phyloP scores from a whole-genome alignment of 495 filamentous ascomycete species.

The Melanomma pulvis-pyrius region DNA sequence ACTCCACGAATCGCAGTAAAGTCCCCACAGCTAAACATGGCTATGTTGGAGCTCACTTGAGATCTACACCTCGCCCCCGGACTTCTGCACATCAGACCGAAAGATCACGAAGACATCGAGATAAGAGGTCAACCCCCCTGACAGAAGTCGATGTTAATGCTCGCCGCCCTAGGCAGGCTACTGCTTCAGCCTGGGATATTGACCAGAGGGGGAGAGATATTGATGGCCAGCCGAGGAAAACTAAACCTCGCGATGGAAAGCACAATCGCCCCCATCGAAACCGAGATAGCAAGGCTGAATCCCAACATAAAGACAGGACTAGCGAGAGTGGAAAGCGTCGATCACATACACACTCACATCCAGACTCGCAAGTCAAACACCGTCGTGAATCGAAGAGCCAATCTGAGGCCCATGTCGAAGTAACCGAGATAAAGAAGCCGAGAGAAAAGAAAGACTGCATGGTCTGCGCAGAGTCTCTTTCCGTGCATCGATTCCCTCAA shows the following conservation, averaged over 20 bases:
- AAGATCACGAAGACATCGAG: neutral
- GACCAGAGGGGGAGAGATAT: neutral
- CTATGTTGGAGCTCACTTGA: neutral
- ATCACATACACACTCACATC: neutral
- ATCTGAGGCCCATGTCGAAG: neutral
- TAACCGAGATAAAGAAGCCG: neutral
- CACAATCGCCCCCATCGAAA: neutral
- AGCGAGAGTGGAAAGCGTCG: neutral
- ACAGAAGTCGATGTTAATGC: neutral
- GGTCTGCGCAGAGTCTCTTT: constrained; percentile 25
- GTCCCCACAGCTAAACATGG: neutral
- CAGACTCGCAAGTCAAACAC: neutral
- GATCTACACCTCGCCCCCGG: neutral
- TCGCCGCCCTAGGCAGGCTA: constrained; percentile 4
- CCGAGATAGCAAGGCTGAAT: neutral
- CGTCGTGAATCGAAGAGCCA: neutral
- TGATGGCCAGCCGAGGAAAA: neutral
- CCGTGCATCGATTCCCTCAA: constrained; percentile 17
- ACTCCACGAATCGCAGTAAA: neutral
- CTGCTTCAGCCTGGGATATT: neutral
- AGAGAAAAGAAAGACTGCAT: constrained; percentile 24
- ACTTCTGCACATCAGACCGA: neutral
- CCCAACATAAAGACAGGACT: neutral
- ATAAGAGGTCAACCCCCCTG: neutral
- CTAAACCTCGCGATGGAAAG: neutral